Evolutionary conservation across 108 stramenopile genomes (phyloP), one percentile per base, ranked within the genome.

Genomic region (Skeletonema tropicum): DNA sequence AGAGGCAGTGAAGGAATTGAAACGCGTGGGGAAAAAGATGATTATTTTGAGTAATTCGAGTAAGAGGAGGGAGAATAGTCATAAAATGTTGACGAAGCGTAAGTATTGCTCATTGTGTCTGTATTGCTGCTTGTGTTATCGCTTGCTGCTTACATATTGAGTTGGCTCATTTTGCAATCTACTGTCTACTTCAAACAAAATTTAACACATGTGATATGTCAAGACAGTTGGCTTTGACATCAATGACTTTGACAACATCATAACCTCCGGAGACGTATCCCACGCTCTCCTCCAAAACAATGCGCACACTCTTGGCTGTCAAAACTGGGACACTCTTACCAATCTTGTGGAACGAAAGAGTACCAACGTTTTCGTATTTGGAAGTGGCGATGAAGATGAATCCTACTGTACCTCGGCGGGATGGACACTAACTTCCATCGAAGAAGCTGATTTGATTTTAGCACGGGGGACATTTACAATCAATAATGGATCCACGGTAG

Each of bases 371-470:
- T 88, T 92, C 67, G 92, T 94, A 13, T 90, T 96, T 57, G 95
- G 95, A 17, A 97, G 93, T 79, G 97, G 94, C n/a, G 90, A 96
- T 63, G 90, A 90, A 29, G 94, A 97, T 75, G 84, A 79, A 49
- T 88, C 88, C 36, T 98, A 97, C 70, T 74, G 92, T 42, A 48
- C 77, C 9, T 90, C 91, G 10, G 83, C 88, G 60, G 96, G 94
- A 31, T 95, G 91, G 88, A 61, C 60, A 32, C 57, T 93, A 39
- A 74, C 94, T 23, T 66, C 88, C n/a, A 84, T 95, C 46, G 88
- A 95, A 71, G 85, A 92, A 38, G 97, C 97, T 1, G 87, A 96
- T 74, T 78, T 96, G 48, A 86, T 98, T 67, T 72, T 98, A 3
- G 95, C 96, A 23, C 79, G 97, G 52, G 94, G 93, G 23, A 92